phyloP scores from a whole-genome alignment of 2,329 filamentous ascomycete genomes.

The Sporothrix pseudoabietina region DNA sequence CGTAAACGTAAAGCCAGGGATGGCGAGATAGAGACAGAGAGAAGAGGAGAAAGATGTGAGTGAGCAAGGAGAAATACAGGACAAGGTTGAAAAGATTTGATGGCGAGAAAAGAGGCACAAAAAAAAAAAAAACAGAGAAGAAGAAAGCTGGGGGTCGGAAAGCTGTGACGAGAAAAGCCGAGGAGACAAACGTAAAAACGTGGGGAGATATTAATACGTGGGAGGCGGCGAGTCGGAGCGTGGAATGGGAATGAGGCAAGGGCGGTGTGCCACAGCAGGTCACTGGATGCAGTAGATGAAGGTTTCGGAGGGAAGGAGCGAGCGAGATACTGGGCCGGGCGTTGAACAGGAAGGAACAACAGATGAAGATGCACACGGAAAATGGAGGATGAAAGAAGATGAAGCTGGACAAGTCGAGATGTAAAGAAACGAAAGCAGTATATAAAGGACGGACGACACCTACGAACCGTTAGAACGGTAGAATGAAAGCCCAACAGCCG shows the following conservation, averaged over 20 bases:
- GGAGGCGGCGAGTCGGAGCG: neutral
- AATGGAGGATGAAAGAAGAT: neutral
- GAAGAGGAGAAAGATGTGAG: neutral
- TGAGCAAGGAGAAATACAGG: neutral
- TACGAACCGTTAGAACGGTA: neutral
- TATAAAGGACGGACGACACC: neutral
- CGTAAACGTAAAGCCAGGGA: neutral
- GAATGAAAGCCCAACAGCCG: neutral
- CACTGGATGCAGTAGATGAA: neutral
- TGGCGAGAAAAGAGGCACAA: neutral
- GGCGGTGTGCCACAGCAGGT: constrained; percentile 14
- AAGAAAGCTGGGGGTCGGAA: neutral
- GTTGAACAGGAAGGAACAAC: neutral
- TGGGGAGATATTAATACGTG: neutral
- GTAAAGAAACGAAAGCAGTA: neutral
- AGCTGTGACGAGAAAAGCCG: neutral
- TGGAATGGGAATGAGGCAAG: neutral
- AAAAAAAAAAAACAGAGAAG: neutral
- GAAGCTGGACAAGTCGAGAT: neutral
- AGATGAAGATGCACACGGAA: neutral
- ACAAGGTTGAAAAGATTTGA: neutral
- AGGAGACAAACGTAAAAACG: neutral
- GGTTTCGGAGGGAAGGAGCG: neutral
- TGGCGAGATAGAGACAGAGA: neutral
- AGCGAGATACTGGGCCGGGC: neutral